Base-by-base conservation (phyloP, 345 rosid genomes). In the Eutrema japonicum region DNA sequence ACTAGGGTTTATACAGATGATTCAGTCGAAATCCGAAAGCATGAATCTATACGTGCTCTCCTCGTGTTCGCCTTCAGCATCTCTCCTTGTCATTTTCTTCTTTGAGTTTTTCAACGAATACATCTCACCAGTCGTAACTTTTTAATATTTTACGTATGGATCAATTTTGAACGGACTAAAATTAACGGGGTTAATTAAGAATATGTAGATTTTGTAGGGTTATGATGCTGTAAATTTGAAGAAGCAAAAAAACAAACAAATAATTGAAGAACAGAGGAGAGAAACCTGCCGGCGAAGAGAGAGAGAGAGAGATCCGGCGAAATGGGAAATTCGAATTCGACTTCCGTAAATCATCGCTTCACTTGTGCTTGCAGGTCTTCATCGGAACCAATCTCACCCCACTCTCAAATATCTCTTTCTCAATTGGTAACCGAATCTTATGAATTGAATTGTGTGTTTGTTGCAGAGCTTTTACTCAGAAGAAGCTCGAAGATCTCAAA, bases 381-480 rank as follows among this genome's bases (percentile, higher is more conserved):
- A 50, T 74, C 62, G 47, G 13, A 68, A 66, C 2, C 13, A 26
- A 7, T 52, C 58, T 27, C 46, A 45, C 45, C n/a, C 45, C 43
- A 22, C 27, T 53, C 56, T 52, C 33, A 8, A 13, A 11, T 60
- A 5, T 66, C 43, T 16, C 43, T 12, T 38, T 67, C 48, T 67
- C 29, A 38, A 30, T 48, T 7, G 14, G 36, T 49, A 48, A 26
- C 9, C 41, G 69, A 41, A 71, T 66, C 36, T 10, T 10, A 43
- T 64, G 30, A 30, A 62, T 55, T 42, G 50, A 32, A 32, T 32
- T 51, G 45, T 68, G 10, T 68, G 4, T 53, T 14, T 30, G 54
- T 60, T 51, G 41, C 78, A 89, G 97, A 87, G 91, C 94, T 71
- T 93, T 93, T 71, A 66, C 96, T 42, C 85, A 58, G 57, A 79